Evolutionary conservation across 1,284 basidiomycete genomes (phyloP).

Genomic region (Meira nashicola): DNA sequence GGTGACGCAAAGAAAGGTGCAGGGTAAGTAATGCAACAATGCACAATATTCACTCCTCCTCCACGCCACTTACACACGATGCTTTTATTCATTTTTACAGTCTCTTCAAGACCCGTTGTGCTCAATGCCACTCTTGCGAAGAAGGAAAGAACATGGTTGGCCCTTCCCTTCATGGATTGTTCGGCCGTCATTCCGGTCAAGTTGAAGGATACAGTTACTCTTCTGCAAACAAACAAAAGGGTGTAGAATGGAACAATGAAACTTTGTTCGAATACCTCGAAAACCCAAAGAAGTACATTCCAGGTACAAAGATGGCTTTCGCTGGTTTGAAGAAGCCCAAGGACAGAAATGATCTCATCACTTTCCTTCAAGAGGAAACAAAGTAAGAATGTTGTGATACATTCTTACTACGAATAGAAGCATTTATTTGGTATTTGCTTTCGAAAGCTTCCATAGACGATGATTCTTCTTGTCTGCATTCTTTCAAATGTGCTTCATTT

Average conservation of each 20-base stretch:
- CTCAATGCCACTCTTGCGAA: slow-evolving; percentile 90
- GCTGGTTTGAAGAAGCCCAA: slow-evolving; percentile 50
- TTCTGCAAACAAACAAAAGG: slow-evolving; percentile 93
- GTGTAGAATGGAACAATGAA: slow-evolving; percentile 73
- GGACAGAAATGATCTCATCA: slow-evolving; percentile 47
- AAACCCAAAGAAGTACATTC: slow-evolving; percentile 85
- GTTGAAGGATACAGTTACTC: slow-evolving; percentile 86
- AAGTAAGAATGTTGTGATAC: no score
- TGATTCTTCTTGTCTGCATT: no score
- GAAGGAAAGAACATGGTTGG: slow-evolving; percentile 5
- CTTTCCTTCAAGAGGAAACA: slow-evolving; percentile 28
- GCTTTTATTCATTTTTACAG: slow-evolving; percentile 8
- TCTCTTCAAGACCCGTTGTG: slow-evolving; percentile 72
- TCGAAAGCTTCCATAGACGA: no score
- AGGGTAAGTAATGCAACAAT: slow-evolving; percentile 2
- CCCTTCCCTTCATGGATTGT: slow-evolving; percentile 59
- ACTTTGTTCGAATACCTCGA: slow-evolving; percentile 85
- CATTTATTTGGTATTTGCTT: no score
- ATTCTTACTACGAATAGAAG: no score
- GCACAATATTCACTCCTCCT: background rate
- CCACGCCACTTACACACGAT: background rate
- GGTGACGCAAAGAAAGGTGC: slow-evolving; percentile 49
- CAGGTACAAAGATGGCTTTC: slow-evolving; percentile 34
- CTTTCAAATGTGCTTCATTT: no score
- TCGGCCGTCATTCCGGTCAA: slow-evolving; percentile 83